Evolutionary conservation across 371 early-diverging fungal genomes (phyloP), one percentile per base, ranked within the genome.

Genomic region (Fennellomyces sp.): DNA sequence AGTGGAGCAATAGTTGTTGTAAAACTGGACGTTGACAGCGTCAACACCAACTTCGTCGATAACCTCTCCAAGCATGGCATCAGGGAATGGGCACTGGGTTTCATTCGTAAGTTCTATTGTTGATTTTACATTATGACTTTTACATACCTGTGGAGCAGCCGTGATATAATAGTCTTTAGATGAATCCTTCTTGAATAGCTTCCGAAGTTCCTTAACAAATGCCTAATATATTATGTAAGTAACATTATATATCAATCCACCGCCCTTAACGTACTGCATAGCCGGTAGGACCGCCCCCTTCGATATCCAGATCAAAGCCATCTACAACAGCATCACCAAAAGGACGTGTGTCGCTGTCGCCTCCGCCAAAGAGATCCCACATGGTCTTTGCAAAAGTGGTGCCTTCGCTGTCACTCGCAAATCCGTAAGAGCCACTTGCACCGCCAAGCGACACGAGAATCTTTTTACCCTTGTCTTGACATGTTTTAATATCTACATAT

Each of bases 291-390:
- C 67, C 64, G 17, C 89, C 85, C 52, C 84, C 83, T 51, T 90
- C 91, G 36, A 90, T 84, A 52, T 91, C 91, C 39, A 91, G 66
- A 61, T 90, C 90, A 38, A 90, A 77, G 0, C 90, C 90, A 57
- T 91, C 90, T 3, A 89, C 62, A 1, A 82, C 67, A 0, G 81
- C 86, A 48, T 78, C 73, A 5, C 86, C 88, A 67, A 91, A 91
- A 0, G 90, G 89, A 8, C 89, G 79, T 21, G 71, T 73, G 0
- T 52, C 23, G 5, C 76, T 64, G 0, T 63, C 61, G 17, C 88
- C 90, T 35, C 80, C 85, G 8, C 84, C 72, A 63, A 85, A 88
- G 41, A 78, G 66, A 48, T 86, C 60, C 88, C 88, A 88, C 13
- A 90, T 41, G 4, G 76, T 75, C 7, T 83, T 74, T 0, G 90